Evolutionary conservation across 2,329 filamentous ascomycete species (phyloP).

Genomic region (Trichoderma arundinaceum): DNA sequence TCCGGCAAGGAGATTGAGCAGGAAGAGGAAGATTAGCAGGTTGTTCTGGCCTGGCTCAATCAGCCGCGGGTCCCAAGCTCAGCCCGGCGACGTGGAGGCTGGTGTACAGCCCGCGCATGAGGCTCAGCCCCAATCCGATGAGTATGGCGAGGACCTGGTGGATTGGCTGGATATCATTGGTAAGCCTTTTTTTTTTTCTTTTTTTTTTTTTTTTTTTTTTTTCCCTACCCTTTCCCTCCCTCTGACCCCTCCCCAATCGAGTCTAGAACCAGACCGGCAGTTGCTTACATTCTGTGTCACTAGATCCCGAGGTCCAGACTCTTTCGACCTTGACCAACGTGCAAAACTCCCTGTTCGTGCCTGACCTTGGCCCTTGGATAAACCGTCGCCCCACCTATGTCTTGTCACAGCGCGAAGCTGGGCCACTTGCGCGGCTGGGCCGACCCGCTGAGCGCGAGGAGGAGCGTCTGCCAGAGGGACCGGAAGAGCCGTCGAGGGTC

Average conservation of each 20-base stretch:
- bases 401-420: conserved; percentile 58
- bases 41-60: conserved; percentile 39
- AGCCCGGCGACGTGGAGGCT: not conserved
- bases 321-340: conserved; percentile 86
- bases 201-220: too few relatives aligned
- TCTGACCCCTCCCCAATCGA: not conserved
- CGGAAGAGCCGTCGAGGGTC: conserved; percentile 36
- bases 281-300: conserved; percentile 19
- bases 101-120: not conserved
- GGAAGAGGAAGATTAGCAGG: conserved; percentile 38
- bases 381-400: conserved; percentile 82
- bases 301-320: conserved; percentile 83
- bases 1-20: conserved; percentile 31
- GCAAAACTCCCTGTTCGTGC: conserved; percentile 87
- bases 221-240: not conserved
- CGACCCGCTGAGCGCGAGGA: conserved; percentile 7
- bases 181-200: conserved; percentile 32
- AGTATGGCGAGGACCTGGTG: conserved; percentile 49
- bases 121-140: conserved; percentile 37
- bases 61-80: conserved; percentile 28
- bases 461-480: conserved; percentile 8
- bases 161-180: conserved; percentile 51
- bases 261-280: conserved; percentile 20
- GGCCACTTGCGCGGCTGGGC: not conserved
- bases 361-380: conserved; percentile 75